A percentile compares a stretch with the other conserved stretches of the same genome.
Conservation (phyloP, 2,329 filamentous ascomycete genomes). For the Alternaria sp. region DNA sequence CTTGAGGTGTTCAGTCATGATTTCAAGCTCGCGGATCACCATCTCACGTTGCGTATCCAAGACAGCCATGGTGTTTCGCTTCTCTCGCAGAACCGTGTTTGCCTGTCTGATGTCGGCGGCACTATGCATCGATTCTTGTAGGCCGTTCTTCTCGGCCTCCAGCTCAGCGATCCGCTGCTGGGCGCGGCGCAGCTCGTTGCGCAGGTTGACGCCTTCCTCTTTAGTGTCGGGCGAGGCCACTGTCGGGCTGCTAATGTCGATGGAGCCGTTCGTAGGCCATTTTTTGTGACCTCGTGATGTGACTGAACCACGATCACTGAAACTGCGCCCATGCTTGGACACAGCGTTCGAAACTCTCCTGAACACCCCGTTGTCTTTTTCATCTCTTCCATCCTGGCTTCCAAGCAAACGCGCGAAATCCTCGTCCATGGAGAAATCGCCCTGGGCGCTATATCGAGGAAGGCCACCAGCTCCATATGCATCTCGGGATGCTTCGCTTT, state of each 20-base stretch:
- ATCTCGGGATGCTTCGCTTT: conserved; percentile 48
- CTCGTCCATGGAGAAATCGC: conserved; percentile 92
- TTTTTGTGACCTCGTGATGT: conserved; percentile 46
- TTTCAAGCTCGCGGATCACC: conserved; percentile 89
- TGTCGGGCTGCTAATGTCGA: conserved; percentile 73
- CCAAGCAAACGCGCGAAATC: conserved; percentile 90
- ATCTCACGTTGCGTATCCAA: conserved; percentile 95
- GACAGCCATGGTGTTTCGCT: conserved; percentile 93
- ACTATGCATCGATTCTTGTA: conserved; percentile 61
- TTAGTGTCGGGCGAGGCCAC: conserved; percentile 62
- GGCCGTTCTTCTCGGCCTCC: conserved; percentile 73
- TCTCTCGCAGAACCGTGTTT: conserved; percentile 87
- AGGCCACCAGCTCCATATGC: conserved; percentile 32
- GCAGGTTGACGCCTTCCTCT: conserved; percentile 56
- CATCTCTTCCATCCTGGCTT: conserved; percentile 66
- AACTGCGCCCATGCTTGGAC: conserved; percentile 82
- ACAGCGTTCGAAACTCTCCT: conserved; percentile 92
- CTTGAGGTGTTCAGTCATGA: conserved; percentile 86
- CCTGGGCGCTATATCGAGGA: conserved; percentile 70
- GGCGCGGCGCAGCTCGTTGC: conserved; percentile 78
- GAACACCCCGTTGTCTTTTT: conserved; percentile 63
- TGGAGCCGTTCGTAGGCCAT: conserved; percentile 51
- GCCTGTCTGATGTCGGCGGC: conserved; percentile 72
- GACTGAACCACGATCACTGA: conserved; percentile 66
- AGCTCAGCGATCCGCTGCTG: conserved; percentile 88